Base-by-base conservation (phyloP, 83 land plant species). In the Isoetes engelmannii region DNA sequence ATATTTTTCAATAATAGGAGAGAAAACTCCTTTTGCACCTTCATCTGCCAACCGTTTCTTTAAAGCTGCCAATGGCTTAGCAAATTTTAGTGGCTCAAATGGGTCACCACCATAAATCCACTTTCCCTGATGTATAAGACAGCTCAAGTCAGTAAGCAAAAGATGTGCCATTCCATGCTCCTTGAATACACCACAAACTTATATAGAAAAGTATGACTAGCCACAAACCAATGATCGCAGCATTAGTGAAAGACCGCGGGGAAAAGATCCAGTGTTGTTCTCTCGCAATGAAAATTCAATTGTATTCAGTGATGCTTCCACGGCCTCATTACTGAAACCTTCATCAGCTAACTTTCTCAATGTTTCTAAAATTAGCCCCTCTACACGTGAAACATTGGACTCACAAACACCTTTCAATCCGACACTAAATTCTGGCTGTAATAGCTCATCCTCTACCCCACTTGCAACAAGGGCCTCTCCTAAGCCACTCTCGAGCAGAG, bases 51-150 rank as follows among this genome's bases (percentile, higher is more conserved):
- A 78, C 53, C 86, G 79, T 18, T 84, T 86, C 79, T 95, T 95
- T 13, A 95, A 73, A 53, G 58, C 67, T 67, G 78, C 82, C 57
- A 95, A 70, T 17, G 99, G 99, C 78, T 88, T 79, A 67, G 95
- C 89, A 80, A 91, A 95, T 49, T 79, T 92, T 45, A 95, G 79
- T 55, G 99, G 97, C 54, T 95, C 87, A 82, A 95, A 90, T 12
- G 99, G 99, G 76, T 95, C 91, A 82, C 73, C 78, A 48, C 89
- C 97, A 85, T 95, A 95, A 6, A 95, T 80, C 99, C 99, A 95
- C 69, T 95, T 91, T 4, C 90, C 94, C 99, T 95, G 63, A 57
- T 71, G 59, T 28, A 15, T 8, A 13, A 60, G 28, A 47, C 7
- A 54, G 60, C 48, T 57, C 19, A 42, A 48, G 69, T 59, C 43